Conservation (phyloP, 495 filamentous ascomycete species). For the Penicillium angulare region DNA sequence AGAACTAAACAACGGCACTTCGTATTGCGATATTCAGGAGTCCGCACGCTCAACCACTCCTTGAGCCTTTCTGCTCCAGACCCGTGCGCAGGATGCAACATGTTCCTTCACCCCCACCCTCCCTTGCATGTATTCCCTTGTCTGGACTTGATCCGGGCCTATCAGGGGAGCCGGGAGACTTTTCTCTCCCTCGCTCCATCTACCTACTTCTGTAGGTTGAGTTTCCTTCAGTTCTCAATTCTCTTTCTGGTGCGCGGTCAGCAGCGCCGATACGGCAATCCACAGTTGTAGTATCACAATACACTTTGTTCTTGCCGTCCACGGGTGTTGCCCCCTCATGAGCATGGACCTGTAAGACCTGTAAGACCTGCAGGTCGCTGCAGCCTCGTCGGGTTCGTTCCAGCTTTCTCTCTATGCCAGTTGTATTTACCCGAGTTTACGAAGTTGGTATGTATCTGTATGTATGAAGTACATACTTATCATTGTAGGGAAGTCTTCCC, state of each 20-base stretch:
- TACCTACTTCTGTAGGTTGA: too few relatives aligned
- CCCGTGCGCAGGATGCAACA: conserved; percentile 12
- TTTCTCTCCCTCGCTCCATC: not conserved
- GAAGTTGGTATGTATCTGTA: too few relatives aligned
- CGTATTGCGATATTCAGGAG: conserved; percentile 1
- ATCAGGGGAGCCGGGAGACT: conserved; percentile 7
- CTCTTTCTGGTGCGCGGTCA: too few relatives aligned
- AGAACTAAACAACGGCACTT: not conserved
- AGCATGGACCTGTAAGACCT: not conserved
- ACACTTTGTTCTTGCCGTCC: conserved; percentile 6
- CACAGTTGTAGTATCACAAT: too few relatives aligned
- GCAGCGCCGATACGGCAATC: too few relatives aligned
- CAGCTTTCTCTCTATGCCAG: not conserved
- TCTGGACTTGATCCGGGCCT: not conserved
- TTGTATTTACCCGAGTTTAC: too few relatives aligned
- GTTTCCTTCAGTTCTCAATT: too few relatives aligned
- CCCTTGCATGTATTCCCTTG: conserved; percentile 20
- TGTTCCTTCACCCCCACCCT: not conserved
- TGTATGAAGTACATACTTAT: too few relatives aligned
- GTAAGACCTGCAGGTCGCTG: conserved; percentile 3
- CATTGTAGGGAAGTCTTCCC: too few relatives aligned
- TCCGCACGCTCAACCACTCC: not conserved
- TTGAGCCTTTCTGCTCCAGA: not conserved
- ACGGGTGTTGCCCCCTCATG: conserved; percentile 7
- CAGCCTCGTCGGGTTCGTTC: conserved; percentile 2